Percentiles rank a stretch among this genome's conserved stretches.
These are phyloP conservation scores for Thuidium tamariscinum DNA, from an alignment of 225 moss, liverwort and hornwort species.

Conservation along the genomic window DNA sequence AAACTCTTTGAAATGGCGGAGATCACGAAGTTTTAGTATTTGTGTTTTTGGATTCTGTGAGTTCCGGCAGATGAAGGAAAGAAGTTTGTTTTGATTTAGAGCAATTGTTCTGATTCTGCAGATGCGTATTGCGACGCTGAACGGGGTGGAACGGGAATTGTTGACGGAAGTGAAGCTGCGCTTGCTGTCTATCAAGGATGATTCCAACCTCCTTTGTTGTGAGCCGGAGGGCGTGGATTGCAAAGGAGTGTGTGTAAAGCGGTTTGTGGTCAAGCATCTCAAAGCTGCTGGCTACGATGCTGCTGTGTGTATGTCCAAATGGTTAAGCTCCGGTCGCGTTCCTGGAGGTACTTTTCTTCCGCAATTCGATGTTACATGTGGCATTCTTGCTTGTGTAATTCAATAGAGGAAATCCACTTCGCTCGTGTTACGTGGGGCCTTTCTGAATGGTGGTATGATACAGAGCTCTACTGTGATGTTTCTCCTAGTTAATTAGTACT, in stretches of 20 bases:
- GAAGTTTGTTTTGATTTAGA: neutral
- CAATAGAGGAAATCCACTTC: neutral
- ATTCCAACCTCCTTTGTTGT: slow-evolving; percentile 39
- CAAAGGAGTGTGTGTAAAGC: slow-evolving; percentile 60
- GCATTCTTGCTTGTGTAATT: neutral
- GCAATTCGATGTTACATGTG: neutral
- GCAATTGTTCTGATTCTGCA: neutral
- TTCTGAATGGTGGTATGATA: neutral
- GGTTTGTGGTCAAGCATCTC: slow-evolving; percentile 51
- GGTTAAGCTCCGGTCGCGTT: slow-evolving; percentile 47
- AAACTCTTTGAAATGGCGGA: neutral
- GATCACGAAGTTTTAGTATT: too few species aligned
- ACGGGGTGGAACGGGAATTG: slow-evolving; percentile 41
- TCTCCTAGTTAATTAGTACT: neutral
- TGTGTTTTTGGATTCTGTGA: neutral
- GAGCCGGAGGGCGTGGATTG: slow-evolving; percentile 35
- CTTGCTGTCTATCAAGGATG: slow-evolving; percentile 48
- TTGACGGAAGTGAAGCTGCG: slow-evolving; percentile 37
- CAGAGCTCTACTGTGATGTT: neutral
- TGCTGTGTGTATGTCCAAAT: slow-evolving; percentile 54
- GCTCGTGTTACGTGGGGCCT: neutral
- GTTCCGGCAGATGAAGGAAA: neutral
- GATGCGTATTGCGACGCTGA: slow-evolving; percentile 38
- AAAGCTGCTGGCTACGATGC: slow-evolving; percentile 39
- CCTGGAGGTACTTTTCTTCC: slow-evolving; percentile 40